phyloP scores from a whole-genome alignment of 2,329 filamentous ascomycete genomes.

The Xylariaceae sp. region DNA sequence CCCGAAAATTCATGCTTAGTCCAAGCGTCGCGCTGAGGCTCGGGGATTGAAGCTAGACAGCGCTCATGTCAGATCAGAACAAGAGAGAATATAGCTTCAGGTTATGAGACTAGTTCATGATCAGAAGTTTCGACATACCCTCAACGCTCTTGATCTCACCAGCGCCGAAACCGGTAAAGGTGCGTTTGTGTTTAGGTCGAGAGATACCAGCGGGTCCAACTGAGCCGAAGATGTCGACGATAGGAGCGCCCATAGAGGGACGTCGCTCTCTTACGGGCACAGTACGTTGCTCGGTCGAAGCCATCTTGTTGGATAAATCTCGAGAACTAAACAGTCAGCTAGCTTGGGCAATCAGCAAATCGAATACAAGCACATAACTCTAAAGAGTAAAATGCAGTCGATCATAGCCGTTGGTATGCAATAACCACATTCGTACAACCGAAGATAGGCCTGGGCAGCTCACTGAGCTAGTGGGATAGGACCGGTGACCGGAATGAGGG shows the following conservation, averaged over 20 bases:
- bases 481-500: constrained; percentile 30
- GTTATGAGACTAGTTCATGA: not conserved
- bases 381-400: not conserved
- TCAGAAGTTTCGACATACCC: constrained; percentile 57
- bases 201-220: constrained; percentile 85
- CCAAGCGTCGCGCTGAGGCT: constrained; percentile 85
- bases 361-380: not conserved
- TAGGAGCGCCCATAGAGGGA: constrained; percentile 79
- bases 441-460: not conserved
- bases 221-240: constrained; percentile 84
- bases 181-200: constrained; percentile 94
- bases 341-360: not conserved
- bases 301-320: constrained; percentile 35
- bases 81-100: not conserved
- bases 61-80: constrained; percentile 5
- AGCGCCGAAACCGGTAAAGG: constrained; percentile 91
- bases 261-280: constrained; percentile 75
- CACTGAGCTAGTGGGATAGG: constrained; percentile 5
- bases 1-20: constrained; percentile 67
- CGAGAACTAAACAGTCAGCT: constrained; percentile 4
- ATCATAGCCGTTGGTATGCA: constrained; percentile 7
- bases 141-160: constrained; percentile 93
- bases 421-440: not conserved
- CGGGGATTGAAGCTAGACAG: constrained; percentile 75
- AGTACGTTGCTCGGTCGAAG: constrained; percentile 42